A percentile compares a stretch with the other conserved stretches of the same genome.
phyloP scores from a whole-genome alignment of 2,329 filamentous ascomycete genomes.

The Paecilomyces dactylethromorphus region DNA sequence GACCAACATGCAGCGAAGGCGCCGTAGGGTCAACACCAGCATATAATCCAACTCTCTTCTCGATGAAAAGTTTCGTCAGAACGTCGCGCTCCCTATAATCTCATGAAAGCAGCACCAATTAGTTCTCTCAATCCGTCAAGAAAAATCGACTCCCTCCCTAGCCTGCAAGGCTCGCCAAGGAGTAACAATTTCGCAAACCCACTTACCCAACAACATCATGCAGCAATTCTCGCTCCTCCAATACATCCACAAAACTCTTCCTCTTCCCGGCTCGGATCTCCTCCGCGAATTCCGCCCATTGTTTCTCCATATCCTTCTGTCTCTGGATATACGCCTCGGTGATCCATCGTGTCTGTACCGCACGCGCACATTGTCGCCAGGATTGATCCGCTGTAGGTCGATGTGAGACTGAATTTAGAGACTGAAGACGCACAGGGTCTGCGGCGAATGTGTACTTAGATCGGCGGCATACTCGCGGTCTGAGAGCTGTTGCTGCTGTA shows the following conservation, averaged over 20 bases:
- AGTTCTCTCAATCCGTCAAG: not conserved
- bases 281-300: slow-evolving; percentile 34
- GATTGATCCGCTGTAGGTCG: slow-evolving; percentile 8
- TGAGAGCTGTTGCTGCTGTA: not conserved
- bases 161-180: slow-evolving; percentile 37
- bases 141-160: slow-evolving; percentile 13
- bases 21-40: slow-evolving; percentile 45
- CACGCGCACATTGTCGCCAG: not conserved
- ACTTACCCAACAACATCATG: slow-evolving; percentile 42
- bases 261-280: slow-evolving; percentile 38
- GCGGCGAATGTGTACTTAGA: slow-evolving; percentile 18
- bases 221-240: slow-evolving; percentile 41
- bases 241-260: slow-evolving; percentile 36
- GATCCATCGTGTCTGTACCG: slow-evolving; percentile 29
- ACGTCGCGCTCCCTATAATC: slow-evolving; percentile 33
- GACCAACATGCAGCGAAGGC: slow-evolving; percentile 44
- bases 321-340: slow-evolving; percentile 28
- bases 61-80: slow-evolving; percentile 37
- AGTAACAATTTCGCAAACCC: not conserved
- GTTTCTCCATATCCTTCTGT: slow-evolving; percentile 31
- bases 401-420: slow-evolving; percentile 6
- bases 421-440: slow-evolving; percentile 10
- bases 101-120: slow-evolving; percentile 6
- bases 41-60: slow-evolving; percentile 42
- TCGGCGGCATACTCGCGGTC: slow-evolving; percentile 12